phyloP scores from a whole-genome alignment of 2,329 filamentous ascomycete species.

The Exophiala phaeomuriformis region DNA sequence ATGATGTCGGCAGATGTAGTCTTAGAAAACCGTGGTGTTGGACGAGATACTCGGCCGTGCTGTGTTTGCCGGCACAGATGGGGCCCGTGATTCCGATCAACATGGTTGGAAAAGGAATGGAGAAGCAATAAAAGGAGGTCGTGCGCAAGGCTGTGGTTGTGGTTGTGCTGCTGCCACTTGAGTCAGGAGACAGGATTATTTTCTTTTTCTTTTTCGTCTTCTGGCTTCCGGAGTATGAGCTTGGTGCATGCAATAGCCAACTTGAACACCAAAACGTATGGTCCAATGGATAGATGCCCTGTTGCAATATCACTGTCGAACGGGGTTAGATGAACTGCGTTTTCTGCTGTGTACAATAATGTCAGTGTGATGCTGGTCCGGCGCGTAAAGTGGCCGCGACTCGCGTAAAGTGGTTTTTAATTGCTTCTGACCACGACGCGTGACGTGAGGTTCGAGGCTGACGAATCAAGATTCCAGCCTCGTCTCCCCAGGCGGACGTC shows the following conservation, averaged over 20 bases:
- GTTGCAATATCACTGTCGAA: background rate
- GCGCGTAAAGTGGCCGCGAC: background rate
- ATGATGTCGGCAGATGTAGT: slow-evolving; percentile 51
- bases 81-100: slow-evolving; percentile 50
- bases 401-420: slow-evolving; percentile 24
- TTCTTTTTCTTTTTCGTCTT: too few species aligned
- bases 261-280: too few species aligned
- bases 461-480: background rate
- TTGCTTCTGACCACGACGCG: slow-evolving; percentile 7
- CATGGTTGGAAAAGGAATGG: slow-evolving; percentile 38
- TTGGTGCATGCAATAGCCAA: too few species aligned
- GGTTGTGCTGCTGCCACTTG: background rate
- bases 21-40: slow-evolving; percentile 74
- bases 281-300: too few species aligned
- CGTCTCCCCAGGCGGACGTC: too few species aligned
- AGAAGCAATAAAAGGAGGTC: background rate
- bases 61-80: slow-evolving; percentile 87
- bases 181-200: too few species aligned
- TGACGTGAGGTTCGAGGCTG: background rate
- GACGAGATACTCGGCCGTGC: slow-evolving; percentile 79
- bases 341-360: background rate
- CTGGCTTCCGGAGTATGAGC: too few species aligned
- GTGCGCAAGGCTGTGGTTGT: background rate
- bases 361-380: background rate
- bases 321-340: background rate